Evolutionary conservation across 805 yeast species (phyloP).

Genomic region (Candida saitoana): DNA sequence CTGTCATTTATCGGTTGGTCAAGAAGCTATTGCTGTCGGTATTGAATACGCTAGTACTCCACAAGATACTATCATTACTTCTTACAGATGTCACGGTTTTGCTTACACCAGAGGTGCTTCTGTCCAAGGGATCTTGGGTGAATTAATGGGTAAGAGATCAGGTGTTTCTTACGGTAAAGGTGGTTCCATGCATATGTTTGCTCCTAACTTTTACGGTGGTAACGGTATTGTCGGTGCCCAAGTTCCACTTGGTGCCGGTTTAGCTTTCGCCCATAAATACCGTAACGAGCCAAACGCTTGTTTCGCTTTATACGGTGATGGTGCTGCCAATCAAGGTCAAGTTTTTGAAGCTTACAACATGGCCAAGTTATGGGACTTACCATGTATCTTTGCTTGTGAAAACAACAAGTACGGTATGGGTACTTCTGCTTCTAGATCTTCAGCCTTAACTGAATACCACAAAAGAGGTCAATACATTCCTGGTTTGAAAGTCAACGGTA

Average conservation of each 20-base stretch:
- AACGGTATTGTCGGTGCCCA: conserved; percentile 99
- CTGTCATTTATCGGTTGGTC: conserved; percentile 98
- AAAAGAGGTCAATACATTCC: conserved; percentile 99
- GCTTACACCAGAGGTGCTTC: conserved; percentile 95
- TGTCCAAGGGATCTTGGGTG: conserved; percentile 86
- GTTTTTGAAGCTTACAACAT: conserved; percentile 96
- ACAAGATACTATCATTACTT: conserved; percentile 87
- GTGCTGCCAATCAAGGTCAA: conserved; percentile 99
- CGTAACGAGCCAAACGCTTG: conserved; percentile 73
- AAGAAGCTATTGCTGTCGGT: conserved; percentile 98
- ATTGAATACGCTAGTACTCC: conserved; percentile 89
- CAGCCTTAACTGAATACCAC: conserved; percentile 94
- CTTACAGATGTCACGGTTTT: conserved; percentile 99
- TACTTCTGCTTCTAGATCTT: conserved; percentile 94
- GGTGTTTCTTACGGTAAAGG: conserved; percentile 98
- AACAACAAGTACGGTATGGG: conserved; percentile 99
- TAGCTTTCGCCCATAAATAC: conserved; percentile 98
- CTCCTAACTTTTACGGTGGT: conserved; percentile 96
- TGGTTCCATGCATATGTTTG: conserved; percentile 99
- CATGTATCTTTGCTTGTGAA: conserved; percentile 93
- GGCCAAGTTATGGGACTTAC: conserved; percentile 98
- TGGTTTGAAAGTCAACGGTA: conserved; percentile 97
- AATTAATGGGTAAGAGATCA: conserved; percentile 91
- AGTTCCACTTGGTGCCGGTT: conserved; percentile 96
- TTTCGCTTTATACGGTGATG: conserved; percentile 94